A percentile compares a stretch with the other conserved stretches of the same genome.
Conservation (phyloP, 192 early-diverging fungal species). For the Podila minutissima region DNA sequence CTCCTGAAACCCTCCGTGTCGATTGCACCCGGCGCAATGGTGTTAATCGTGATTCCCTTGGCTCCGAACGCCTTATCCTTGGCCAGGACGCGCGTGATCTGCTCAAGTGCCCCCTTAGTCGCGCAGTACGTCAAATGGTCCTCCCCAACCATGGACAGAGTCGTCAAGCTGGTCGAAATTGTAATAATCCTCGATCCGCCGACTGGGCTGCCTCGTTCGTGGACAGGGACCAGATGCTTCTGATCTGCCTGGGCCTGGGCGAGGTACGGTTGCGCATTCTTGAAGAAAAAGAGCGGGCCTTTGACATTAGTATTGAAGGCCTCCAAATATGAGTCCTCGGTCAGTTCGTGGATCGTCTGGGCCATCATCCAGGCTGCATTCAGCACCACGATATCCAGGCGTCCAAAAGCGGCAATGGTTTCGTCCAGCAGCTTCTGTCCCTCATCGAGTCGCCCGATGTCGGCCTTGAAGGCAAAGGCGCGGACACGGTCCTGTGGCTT, state of each 20-base stretch:
- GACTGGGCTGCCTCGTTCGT: neutral
- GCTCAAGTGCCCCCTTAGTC: constrained; percentile 13
- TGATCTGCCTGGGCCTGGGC: neutral
- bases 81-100: constrained; percentile 6
- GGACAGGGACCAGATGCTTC: neutral
- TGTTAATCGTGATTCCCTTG: constrained; percentile 10
- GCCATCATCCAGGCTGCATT: constrained; percentile 44
- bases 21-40: constrained; percentile 19
- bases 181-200: constrained; percentile 24
- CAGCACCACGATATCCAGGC: constrained; percentile 54
- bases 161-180: constrained; percentile 30
- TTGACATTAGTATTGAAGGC: constrained; percentile 45
- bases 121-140: constrained; percentile 11
- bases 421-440: constrained; percentile 8
- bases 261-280: constrained; percentile 39
- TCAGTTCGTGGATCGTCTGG: constrained; percentile 24
- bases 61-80: constrained; percentile 18
- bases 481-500: neutral
- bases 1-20: constrained; percentile 6
- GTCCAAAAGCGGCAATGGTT: constrained; percentile 48
- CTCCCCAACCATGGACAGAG: constrained; percentile 2
- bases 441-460: constrained; percentile 26
- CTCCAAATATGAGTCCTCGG: constrained; percentile 31
- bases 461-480: constrained; percentile 53
- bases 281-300: constrained; percentile 25